phyloP scores from a whole-genome alignment of 108 stramenopile species.

The Nitzschia putrida region DNA sequence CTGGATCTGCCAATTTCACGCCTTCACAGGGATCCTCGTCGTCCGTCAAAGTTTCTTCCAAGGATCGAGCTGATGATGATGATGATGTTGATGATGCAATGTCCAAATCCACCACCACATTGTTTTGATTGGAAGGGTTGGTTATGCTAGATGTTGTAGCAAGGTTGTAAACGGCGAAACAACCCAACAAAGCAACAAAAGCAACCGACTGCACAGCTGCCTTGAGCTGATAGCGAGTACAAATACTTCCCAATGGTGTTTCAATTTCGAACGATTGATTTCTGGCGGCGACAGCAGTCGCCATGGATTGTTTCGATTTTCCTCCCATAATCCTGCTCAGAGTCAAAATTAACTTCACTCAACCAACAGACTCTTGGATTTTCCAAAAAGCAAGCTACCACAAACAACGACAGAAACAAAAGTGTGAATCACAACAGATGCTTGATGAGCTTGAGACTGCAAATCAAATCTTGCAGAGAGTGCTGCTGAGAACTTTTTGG shows the following conservation, averaged over 20 bases:
- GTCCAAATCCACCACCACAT: neutral
- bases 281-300: too few species aligned
- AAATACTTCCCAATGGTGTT: slow-evolving; percentile 29
- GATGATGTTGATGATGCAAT: neutral
- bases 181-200: slow-evolving; percentile 36
- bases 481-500: too few species aligned
- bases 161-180: slow-evolving; percentile 26
- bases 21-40: slow-evolving; percentile 16
- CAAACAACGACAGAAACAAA: too few species aligned
- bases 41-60: neutral
- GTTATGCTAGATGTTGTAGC: neutral
- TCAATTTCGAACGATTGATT: neutral
- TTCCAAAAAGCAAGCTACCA: too few species aligned
- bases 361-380: too few species aligned
- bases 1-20: slow-evolving; percentile 32
- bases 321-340: too few species aligned
- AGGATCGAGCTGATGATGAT: neutral
- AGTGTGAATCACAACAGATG: too few species aligned
- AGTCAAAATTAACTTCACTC: too few species aligned
- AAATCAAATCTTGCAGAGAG: too few species aligned
- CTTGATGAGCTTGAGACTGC: too few species aligned
- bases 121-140: neutral
- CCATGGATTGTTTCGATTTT: too few species aligned
- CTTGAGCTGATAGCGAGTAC: slow-evolving; percentile 44
- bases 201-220: slow-evolving; percentile 45